Percentiles rank a stretch among this genome's conserved stretches.
Evolutionary conservation across 768 basidiomycete genomes (phyloP).

Genomic region (Amanita phalloides): DNA sequence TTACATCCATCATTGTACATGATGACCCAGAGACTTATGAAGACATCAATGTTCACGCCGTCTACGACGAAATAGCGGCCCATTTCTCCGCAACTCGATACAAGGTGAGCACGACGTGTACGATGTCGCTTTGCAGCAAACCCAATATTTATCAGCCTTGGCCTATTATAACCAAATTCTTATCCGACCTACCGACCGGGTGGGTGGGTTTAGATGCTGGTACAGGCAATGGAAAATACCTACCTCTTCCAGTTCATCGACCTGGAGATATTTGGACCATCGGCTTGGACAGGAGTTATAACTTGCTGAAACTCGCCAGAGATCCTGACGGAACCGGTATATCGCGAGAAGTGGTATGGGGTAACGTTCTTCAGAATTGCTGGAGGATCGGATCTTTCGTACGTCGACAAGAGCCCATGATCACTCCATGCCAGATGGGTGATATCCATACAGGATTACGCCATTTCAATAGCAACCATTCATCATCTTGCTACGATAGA

Average conservation of each 20-base stretch:
- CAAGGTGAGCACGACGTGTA: constrained; percentile 37
- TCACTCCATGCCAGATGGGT: neutral
- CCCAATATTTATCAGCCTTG: constrained; percentile 41
- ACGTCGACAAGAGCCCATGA: constrained; percentile 6
- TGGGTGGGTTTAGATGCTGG: constrained; percentile 91
- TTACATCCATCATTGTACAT: constrained; percentile 16
- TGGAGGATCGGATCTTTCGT: constrained; percentile 85
- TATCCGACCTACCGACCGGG: constrained; percentile 59
- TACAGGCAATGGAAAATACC: constrained; percentile 96
- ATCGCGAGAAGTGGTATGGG: constrained; percentile 66
- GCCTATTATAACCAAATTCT: constrained; percentile 76
- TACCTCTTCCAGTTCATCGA: constrained; percentile 59
- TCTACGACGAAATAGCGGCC: constrained; percentile 78
- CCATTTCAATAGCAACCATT: constrained; percentile 95
- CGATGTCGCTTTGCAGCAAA: neutral
- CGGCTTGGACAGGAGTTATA: constrained; percentile 76
- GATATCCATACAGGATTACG: constrained; percentile 61
- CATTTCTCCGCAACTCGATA: constrained; percentile 89
- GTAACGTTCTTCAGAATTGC: constrained; percentile 59
- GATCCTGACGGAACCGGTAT: constrained; percentile 37
- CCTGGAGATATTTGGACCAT: constrained; percentile 59
- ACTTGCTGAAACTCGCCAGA: constrained; percentile 66
- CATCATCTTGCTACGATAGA: constrained; percentile 84
- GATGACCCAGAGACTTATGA: constrained; percentile 55
- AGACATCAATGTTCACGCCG: constrained; percentile 61